phyloP scores from a whole-genome alignment of 2,329 filamentous ascomycete species.

The Stachybotrys elegans region DNA sequence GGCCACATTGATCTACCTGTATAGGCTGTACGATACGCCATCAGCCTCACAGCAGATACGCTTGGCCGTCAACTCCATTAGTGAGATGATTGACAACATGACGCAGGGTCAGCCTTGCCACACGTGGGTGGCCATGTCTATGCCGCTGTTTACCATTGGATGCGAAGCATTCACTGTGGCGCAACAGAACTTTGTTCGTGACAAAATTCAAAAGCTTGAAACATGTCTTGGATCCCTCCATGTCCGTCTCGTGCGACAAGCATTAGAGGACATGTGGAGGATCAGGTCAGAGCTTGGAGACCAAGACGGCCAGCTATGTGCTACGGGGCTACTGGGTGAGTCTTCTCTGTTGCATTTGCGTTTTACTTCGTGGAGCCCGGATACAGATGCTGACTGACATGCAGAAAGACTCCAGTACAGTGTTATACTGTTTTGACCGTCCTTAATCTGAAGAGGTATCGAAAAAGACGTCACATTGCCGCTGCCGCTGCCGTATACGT shows the following conservation, averaged over 20 bases:
- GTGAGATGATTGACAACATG: slow-evolving; percentile 19
- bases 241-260: slow-evolving; percentile 17
- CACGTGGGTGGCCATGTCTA: slow-evolving; percentile 25
- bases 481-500: no score
- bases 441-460: no score
- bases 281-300: slow-evolving; percentile 14
- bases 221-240: slow-evolving; percentile 19
- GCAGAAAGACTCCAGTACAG: slow-evolving; percentile 19
- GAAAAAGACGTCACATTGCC: no score
- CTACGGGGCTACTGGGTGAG: slow-evolving; percentile 16
- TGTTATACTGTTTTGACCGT: slow-evolving; percentile 20
- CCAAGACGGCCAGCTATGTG: slow-evolving; percentile 12
- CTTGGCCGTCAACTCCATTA: slow-evolving; percentile 12
- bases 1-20: slow-evolving; percentile 18
- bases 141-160: slow-evolving; percentile 22
- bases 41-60: slow-evolving; percentile 13
- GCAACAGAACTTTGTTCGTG: slow-evolving; percentile 15
- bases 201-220: slow-evolving; percentile 20
- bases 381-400: no score
- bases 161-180: slow-evolving; percentile 17
- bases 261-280: slow-evolving; percentile 20
- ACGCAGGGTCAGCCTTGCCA: slow-evolving; percentile 21
- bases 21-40: slow-evolving; percentile 15
- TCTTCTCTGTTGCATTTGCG: neutral
- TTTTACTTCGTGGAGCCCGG: neutral